Evolutionary conservation across 768 basidiomycete species (phyloP).

Genomic region (Lyophyllum semitale): DNA sequence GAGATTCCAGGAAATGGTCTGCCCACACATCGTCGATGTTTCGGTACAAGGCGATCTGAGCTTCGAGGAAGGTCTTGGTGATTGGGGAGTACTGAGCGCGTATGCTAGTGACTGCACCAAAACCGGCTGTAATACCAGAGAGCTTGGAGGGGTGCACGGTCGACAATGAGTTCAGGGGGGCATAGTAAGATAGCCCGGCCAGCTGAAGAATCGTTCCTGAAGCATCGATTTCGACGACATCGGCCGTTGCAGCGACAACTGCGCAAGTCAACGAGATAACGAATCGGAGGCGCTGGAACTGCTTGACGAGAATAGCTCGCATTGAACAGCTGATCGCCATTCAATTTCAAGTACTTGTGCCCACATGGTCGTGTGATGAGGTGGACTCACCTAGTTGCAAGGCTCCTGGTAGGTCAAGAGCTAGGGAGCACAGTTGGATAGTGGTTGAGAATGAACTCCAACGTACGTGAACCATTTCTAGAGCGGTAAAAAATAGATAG

Average conservation of each 20-base stretch:
- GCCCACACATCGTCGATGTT: constrained; percentile 36
- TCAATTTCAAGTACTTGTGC: neutral
- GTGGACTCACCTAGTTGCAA: neutral
- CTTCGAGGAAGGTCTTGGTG: constrained; percentile 26
- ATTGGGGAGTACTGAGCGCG: constrained; percentile 24
- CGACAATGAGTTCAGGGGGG: constrained; percentile 13
- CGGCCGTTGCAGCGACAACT: constrained; percentile 5
- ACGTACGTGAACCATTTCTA: neutral
- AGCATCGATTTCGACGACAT: constrained; percentile 8
- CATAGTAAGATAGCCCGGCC: constrained; percentile 23
- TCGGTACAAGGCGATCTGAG: constrained; percentile 23
- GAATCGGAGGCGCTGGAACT: neutral
- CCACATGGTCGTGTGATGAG: neutral
- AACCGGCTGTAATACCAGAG: constrained; percentile 3
- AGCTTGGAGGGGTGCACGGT: constrained; percentile 8
- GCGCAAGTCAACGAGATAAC: constrained; percentile 5
- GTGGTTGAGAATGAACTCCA: neutral
- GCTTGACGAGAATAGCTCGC: neutral
- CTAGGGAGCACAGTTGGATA: neutral
- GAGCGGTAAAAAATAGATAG: neutral
- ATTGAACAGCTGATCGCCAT: neutral
- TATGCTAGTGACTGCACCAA: constrained; percentile 28
- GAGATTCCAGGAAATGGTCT: constrained; percentile 24
- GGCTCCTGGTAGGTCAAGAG: neutral
- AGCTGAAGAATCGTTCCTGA: constrained; percentile 15